Evolutionary conservation across 148 eudicot genomes (phyloP), one percentile per base, ranked within the genome.

Genomic region (Amaranthus palmeri): DNA sequence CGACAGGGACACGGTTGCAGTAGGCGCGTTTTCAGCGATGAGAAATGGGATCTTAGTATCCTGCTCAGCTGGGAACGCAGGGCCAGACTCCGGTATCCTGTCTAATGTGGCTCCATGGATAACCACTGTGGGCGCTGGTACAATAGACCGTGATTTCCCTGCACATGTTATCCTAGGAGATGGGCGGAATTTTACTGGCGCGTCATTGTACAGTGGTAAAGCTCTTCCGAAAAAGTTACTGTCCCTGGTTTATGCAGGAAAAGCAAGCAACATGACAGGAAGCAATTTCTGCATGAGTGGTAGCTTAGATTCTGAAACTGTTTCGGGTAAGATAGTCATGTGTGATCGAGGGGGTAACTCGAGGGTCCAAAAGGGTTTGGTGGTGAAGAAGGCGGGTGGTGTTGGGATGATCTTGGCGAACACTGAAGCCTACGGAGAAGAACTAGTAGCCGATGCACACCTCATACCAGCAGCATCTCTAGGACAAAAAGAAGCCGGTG

Each of bases 81-180:
- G 97, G 14, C 97, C 97, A 2, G 78, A 77, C 11, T 50, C 91
- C 13, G 76, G 74, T n/a, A 81, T 78, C 79, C 42, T 88, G 78
- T 88, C 93, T 25, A 92, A 92, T 61, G 84, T 83, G 14, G 97
- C 97, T 25, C 97, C 97, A 46, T 92, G 97, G 97, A 92, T 92
- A 81, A 84, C 89, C 65, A 92, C 96, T 0, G 91, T 92, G 0
- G 97, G 97, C 36, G 97, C 96, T 17, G 88, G 91, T 18, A 90
- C 91, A 15, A 49, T 90, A n/a, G 97, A 92, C 75, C 86, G 97
- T 7, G 90, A 88, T 12, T 92, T 92, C 72, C 96, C 91, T 1
- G 91, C 91, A 10, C 72, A 80, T 69, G 80, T 84, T 44, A 77
- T 14, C 53, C 83, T 90, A 3, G 97, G 93, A 55, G 82, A 86